Conservation (phyloP, 176 grass and related monocot species). For the Ensete glaucum region DNA sequence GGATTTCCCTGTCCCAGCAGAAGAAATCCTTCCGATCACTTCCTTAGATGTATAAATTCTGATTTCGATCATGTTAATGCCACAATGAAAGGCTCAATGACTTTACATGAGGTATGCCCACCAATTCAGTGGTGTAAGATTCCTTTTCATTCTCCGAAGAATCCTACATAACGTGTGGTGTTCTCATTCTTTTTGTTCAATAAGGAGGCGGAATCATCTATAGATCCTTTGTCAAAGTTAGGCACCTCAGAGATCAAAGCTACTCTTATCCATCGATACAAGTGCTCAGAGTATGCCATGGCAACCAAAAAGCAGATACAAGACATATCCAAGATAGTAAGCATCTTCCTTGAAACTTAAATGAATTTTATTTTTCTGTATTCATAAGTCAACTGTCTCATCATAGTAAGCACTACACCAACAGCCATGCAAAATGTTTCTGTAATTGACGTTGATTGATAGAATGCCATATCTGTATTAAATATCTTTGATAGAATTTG, state of each 20-base stretch:
- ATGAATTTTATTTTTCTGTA: too few relatives aligned
- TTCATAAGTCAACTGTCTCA: too few relatives aligned
- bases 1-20: slow-evolving; percentile 85
- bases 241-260: slow-evolving; percentile 69
- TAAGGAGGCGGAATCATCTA: slow-evolving; percentile 44
- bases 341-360: slow-evolving; percentile 1
- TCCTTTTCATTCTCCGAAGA: slow-evolving; percentile 2
- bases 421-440: too few relatives aligned
- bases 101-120: slow-evolving; percentile 46
- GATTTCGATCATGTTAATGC: slow-evolving; percentile 71
- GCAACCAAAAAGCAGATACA: slow-evolving; percentile 48
- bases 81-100: slow-evolving; percentile 67
- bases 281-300: slow-evolving; percentile 58
- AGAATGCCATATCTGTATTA: not conserved
- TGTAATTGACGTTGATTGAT: not conserved
- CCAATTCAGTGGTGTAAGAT: not conserved
- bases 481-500: not conserved
- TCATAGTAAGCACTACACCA: too few relatives aligned
- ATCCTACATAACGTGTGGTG: not conserved
- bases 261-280: slow-evolving; percentile 66
- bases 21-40: slow-evolving; percentile 86
- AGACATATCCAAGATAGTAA: slow-evolving; percentile 88
- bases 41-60: slow-evolving; percentile 79
- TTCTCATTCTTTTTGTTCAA: slow-evolving; percentile 1
- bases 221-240: slow-evolving; percentile 63